Evolutionary conservation across 1,284 basidiomycete genomes (phyloP), one percentile per base, ranked within the genome.

Genomic region (Phlebopus sp.): DNA sequence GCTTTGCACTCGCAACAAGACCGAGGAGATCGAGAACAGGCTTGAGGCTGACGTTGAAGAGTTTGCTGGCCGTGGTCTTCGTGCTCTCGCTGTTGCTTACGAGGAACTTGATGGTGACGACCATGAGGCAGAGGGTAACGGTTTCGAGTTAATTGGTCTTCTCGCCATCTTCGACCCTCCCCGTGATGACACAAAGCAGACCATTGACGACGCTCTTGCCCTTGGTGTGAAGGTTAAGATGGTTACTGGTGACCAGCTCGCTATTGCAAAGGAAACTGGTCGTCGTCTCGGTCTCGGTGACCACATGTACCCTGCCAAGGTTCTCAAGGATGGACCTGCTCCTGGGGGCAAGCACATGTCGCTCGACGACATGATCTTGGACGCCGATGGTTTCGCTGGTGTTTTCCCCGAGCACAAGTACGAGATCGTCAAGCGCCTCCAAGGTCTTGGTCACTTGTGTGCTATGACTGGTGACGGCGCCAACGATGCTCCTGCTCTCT

Each of bases 141-240:
- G 95, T 50, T 97, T 97, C 69, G 95, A 98, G 70, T 86, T 99
- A 58, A 90, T 97, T 58, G 96, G 95, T 79, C 85, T 98, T 30
- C 86, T 98, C 54, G 86, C 95, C 58, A 98, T 98, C 78, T 97
- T 94, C 74, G 95, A 98, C 70, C 96, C 95, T 59, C 95, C 95
- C 57, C 92, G 95, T 74, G 89, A 90, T 8, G 96, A 99, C 72
- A 99, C 96, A 72, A 97, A 97, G 79, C 91, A 97, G 76, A 99
- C 96, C 31, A 97, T 99, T 67, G 93, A 97, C 69, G 93, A 97
- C 71, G 95, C 95, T 52, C 78, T 94, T 55, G 86, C 87, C 52
- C 91, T 98, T 68, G 95, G 96, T 75, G 94, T 98, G 59, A 89
- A 89, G 71, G 95, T 98, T 71, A 98, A 98, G 88, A 98, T 98